Conservation (phyloP, 1,284 basidiomycete species). For the Microbotryomycetes sp. region DNA sequence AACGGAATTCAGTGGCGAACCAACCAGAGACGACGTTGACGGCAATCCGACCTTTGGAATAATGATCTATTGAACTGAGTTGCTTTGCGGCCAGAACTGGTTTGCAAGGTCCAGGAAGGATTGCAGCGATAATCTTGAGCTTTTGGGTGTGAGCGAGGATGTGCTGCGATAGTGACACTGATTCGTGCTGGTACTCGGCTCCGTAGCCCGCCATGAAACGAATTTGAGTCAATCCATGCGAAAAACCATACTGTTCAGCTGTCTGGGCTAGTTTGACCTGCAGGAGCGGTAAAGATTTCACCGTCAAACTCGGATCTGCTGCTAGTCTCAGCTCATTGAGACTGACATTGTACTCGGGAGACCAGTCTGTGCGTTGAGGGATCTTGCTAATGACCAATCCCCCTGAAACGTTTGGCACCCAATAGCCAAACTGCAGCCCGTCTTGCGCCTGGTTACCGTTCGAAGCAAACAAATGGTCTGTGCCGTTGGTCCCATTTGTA, state of each 20-base stretch:
- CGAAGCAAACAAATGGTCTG: too few relatives aligned
- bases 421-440: slow-evolving; percentile 3
- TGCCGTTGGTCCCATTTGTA: too few relatives aligned
- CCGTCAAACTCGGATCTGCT: not conserved
- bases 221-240: slow-evolving; percentile 19
- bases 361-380: slow-evolving; percentile 9
- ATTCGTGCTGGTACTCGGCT: slow-evolving; percentile 21
- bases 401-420: slow-evolving; percentile 22
- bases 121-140: slow-evolving; percentile 16
- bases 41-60: slow-evolving; percentile 13
- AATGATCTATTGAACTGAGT: slow-evolving; percentile 11
- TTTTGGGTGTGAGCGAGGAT: slow-evolving; percentile 14
- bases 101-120: slow-evolving; percentile 20
- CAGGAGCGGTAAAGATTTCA: not conserved
- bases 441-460: too few relatives aligned
- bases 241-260: slow-evolving; percentile 13
- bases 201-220: slow-evolving; percentile 20
- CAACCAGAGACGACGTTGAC: slow-evolving; percentile 23
- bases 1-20: slow-evolving; percentile 14
- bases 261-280: slow-evolving; percentile 17
- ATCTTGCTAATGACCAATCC: slow-evolving; percentile 20
- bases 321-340: not conserved
- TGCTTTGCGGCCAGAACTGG: slow-evolving; percentile 18
- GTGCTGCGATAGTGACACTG: slow-evolving; percentile 18
- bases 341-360: slow-evolving; percentile 16